Base-by-base conservation (phyloP, 106 monocot species). In the Dendrobium officinale region DNA sequence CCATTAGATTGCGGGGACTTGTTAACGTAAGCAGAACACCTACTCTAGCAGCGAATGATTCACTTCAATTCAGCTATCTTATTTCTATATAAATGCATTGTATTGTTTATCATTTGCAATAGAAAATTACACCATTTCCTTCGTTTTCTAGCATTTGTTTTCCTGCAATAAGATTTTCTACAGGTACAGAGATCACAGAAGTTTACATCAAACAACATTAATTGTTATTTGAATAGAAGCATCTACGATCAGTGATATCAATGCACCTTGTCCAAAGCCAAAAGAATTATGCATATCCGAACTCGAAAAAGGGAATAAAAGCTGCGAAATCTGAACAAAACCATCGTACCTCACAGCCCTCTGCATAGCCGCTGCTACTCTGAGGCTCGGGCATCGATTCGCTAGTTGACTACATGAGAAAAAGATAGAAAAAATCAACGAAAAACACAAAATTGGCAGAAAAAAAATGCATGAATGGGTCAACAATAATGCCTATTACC, bases 301-400 rank as follows among this genome's bases (percentile, higher is more conserved):
- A 74, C 9, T 1, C 19, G 44, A 43, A 44, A 6, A 43, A 74
- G 20, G 18, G 43, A 4, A 44, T 11, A 1, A 74, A 74, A 43
- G 4, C 16, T 20, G 26, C 43, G 5, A 74, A 42, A 42, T 44
- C 42, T 42, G 19, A 43, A 42, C 43, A 74, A 20, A 74, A 18
- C 41, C 20, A 3, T 70, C 4, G 43, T 42, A 74, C 74, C 74
- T 74, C 74, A 44, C 6, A 20, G 41, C 42, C 74, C 20, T 74
- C 43, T 37, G 20, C 42, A 74, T 44, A 8, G 74, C 20, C 2
- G 74, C 42, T n/a, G 42, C 42, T 20, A n/a, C 43, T 74, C 43
- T 44, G 41, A 44, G 42, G 74, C 42, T 74, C 43, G 7, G 41
- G 19, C 74, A 74, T 74, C 18, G 74, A 74, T 74, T 74, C 74